A percentile compares a stretch with the other conserved stretches of the same genome.
Evolutionary conservation across 345 rosid species (phyloP).

Genomic region (Hypericum perforatum): DNA sequence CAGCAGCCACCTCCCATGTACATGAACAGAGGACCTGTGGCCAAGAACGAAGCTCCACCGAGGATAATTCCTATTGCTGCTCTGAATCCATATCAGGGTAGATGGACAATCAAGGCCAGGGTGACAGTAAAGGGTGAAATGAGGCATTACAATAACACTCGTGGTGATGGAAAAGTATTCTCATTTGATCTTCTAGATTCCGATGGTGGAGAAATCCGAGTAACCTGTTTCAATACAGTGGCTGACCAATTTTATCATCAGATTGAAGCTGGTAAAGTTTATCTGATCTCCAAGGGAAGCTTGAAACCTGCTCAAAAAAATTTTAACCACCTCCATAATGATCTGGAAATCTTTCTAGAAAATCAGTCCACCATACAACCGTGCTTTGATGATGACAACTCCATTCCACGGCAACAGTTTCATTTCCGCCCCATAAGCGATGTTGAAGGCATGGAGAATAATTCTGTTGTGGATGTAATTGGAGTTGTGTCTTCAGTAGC

Average conservation of each 20-base stretch:
- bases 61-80: slow-evolving; percentile 72
- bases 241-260: slow-evolving; percentile 69
- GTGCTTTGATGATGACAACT: slow-evolving; percentile 59
- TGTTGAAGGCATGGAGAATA: slow-evolving; percentile 63
- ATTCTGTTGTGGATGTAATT: slow-evolving; percentile 49
- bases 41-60: slow-evolving; percentile 57
- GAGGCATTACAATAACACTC: slow-evolving; percentile 56
- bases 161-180: slow-evolving; percentile 88
- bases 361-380: slow-evolving; percentile 50
- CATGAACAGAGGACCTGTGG: slow-evolving; percentile 57
- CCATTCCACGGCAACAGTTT: slow-evolving; percentile 64
- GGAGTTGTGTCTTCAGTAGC: slow-evolving; percentile 58
- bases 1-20: slow-evolving; percentile 56
- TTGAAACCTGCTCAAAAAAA: slow-evolving; percentile 76
- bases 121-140: slow-evolving; percentile 74
- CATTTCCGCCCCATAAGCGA: slow-evolving; percentile 59
- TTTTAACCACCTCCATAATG: slow-evolving; percentile 75
- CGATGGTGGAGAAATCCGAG: slow-evolving; percentile 86
- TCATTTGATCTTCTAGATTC: slow-evolving; percentile 87
- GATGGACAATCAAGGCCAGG: slow-evolving; percentile 92
- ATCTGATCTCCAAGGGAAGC: slow-evolving; percentile 68
- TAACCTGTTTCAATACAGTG: slow-evolving; percentile 80
- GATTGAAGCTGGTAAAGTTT: slow-evolving; percentile 72
- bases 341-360: slow-evolving; percentile 63
- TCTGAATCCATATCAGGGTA: slow-evolving; percentile 76